Percentiles rank a stretch among this genome's conserved stretches.
Evolutionary conservation across 768 basidiomycete species (phyloP).

Genomic region (Mycena rosella): DNA sequence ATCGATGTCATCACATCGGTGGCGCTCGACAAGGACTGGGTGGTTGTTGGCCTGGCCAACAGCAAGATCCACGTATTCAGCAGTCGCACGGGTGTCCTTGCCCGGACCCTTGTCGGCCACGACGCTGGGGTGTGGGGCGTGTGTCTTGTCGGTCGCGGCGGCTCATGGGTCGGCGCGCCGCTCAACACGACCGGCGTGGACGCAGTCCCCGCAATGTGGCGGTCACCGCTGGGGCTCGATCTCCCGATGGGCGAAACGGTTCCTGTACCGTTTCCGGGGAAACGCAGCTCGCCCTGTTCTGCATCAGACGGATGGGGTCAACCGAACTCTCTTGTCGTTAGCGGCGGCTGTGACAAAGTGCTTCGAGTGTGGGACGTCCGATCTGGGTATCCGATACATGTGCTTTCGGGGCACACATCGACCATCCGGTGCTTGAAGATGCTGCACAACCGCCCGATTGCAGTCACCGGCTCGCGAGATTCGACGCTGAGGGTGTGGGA

Average conservation of each 20-base stretch:
- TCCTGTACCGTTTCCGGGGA: slow-evolving; percentile 42
- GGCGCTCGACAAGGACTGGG: slow-evolving; percentile 84
- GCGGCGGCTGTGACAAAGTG: slow-evolving; percentile 93
- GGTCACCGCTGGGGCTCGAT: slow-evolving; percentile 62
- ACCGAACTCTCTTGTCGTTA: slow-evolving; percentile 84
- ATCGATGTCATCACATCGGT: slow-evolving; percentile 87
- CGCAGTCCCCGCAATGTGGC: slow-evolving; percentile 54
- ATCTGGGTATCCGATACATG: slow-evolving; percentile 89
- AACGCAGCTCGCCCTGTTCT: slow-evolving; percentile 67
- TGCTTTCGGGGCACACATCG: slow-evolving; percentile 86
- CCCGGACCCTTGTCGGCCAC: slow-evolving; percentile 86
- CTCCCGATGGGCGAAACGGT: slow-evolving; percentile 38
- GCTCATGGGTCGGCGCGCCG: slow-evolving; percentile 47
- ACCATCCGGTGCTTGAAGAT: slow-evolving; percentile 94
- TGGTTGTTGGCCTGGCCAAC: slow-evolving; percentile 92
- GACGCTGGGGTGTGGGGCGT: slow-evolving; percentile 94
- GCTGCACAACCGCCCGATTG: slow-evolving; percentile 87
- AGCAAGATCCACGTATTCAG: slow-evolving; percentile 89
- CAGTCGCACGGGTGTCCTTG: slow-evolving; percentile 79
- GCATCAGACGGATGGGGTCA: slow-evolving; percentile 93
- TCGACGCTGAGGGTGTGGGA: slow-evolving; percentile 93
- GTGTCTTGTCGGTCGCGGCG: slow-evolving; percentile 80
- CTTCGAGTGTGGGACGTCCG: slow-evolving; percentile 94
- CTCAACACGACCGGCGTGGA: slow-evolving; percentile 11
- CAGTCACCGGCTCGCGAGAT: slow-evolving; percentile 92